These are phyloP conservation scores for Talaromyces sp. DNA, from an alignment of 2,329 filamentous ascomycete genomes.

Conservation along the genomic window DNA sequence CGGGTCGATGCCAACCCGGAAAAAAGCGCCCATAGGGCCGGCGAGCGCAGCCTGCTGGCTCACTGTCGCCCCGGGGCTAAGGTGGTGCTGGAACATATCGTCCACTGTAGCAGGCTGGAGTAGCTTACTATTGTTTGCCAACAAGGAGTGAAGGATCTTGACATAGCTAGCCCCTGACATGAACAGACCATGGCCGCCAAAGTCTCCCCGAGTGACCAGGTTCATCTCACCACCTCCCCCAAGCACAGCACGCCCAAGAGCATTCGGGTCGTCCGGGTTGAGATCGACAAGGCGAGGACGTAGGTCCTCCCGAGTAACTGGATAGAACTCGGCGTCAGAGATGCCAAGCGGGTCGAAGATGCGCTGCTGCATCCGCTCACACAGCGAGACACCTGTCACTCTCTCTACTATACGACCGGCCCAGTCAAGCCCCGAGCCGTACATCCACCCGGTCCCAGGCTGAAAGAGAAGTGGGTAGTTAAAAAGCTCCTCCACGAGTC, in stretches of 20 bases:
- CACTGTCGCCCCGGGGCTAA: conserved; percentile 19
- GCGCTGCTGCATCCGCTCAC: conserved; percentile 39
- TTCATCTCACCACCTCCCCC: conserved; percentile 28
- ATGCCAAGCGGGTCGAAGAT: conserved; percentile 44
- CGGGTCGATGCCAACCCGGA: conserved; percentile 29
- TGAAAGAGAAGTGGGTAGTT: conserved; percentile 44
- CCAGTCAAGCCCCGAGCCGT: conserved; percentile 49
- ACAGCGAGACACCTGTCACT: conserved; percentile 38
- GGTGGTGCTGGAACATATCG: conserved; percentile 24
- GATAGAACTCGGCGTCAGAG: conserved; percentile 34
- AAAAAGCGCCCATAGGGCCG: conserved; percentile 28
- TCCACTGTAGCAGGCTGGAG: conserved; percentile 21
- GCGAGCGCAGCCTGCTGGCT: conserved; percentile 23
- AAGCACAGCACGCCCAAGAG: conserved; percentile 29
- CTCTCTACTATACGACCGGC: conserved; percentile 47
- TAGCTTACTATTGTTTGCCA: conserved; percentile 25
- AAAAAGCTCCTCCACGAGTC: conserved; percentile 39
- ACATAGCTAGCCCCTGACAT: conserved; percentile 22
- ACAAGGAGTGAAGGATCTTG: conserved; percentile 24
- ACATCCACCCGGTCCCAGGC: conserved; percentile 48
- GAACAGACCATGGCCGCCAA: conserved; percentile 43
- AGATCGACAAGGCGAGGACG: conserved; percentile 31
- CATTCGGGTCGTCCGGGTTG: conserved; percentile 34
- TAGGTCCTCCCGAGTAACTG: conserved; percentile 31
- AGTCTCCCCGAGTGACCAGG: conserved; percentile 23